These are phyloP conservation scores for Phytophthora cactorum DNA, from an alignment of 352 stramenopile genomes.

Conservation along the genomic window DNA sequence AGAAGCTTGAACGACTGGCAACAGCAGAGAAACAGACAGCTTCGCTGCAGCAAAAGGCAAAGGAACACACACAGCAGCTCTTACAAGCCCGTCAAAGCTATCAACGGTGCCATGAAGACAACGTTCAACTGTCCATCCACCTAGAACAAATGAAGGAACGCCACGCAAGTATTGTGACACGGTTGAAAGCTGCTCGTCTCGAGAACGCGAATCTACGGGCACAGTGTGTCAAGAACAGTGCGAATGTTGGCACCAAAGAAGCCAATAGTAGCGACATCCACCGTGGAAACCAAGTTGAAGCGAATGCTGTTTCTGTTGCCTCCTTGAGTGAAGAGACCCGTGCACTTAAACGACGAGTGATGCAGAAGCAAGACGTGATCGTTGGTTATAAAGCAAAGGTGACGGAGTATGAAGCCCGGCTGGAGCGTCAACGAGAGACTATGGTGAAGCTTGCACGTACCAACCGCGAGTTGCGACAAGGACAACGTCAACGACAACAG, in stretches of 20 bases:
- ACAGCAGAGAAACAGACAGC: constrained; percentile 34
- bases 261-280: neutral
- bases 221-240: constrained; percentile 24
- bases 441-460: constrained; percentile 46
- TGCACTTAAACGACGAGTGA: constrained; percentile 49
- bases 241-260: constrained; percentile 1
- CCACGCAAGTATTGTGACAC: constrained; percentile 20
- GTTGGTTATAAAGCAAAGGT: constrained; percentile 51
- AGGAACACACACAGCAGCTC: constrained; percentile 47
- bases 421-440: constrained; percentile 41
- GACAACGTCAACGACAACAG: constrained; percentile 32
- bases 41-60: constrained; percentile 42
- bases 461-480: constrained; percentile 47
- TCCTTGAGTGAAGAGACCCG: constrained; percentile 43
- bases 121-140: constrained; percentile 42
- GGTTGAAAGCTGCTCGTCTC: constrained; percentile 42
- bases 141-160: constrained; percentile 46
- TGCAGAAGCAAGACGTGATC: constrained; percentile 69
- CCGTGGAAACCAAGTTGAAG: constrained; percentile 3
- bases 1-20: constrained; percentile 34
- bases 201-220: constrained; percentile 48
- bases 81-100: constrained; percentile 45
- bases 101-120: constrained; percentile 35
- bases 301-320: constrained; percentile 7
- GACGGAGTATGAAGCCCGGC: constrained; percentile 36